phyloP scores from a whole-genome alignment of 768 basidiomycete genomes.

The Leccinum imitatum region DNA sequence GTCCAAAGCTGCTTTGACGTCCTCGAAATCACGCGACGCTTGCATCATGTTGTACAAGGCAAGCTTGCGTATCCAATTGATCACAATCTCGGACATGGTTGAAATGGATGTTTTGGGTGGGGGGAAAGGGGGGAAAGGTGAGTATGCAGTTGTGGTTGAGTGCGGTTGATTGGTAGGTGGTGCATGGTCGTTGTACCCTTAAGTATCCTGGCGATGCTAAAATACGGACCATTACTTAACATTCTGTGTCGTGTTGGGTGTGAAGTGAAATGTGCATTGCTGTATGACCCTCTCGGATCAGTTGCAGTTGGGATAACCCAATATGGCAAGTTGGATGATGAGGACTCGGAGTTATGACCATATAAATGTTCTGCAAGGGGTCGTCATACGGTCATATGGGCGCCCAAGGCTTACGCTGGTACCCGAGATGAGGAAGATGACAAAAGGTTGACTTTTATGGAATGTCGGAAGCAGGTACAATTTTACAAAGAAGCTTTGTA shows the following conservation, averaged over 20 bases:
- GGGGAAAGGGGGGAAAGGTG: background rate
- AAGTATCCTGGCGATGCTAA: background rate
- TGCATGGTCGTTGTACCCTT: background rate
- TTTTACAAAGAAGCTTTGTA: no score
- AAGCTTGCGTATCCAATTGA: conserved; percentile 4
- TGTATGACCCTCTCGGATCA: no score
- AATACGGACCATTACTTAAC: no score
- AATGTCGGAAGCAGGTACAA: no score
- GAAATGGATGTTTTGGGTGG: conserved; percentile 9
- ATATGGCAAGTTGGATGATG: conserved; percentile 10
- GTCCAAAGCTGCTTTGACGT: conserved; percentile 18
- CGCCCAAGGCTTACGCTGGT: background rate
- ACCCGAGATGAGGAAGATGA: conserved; percentile 8
- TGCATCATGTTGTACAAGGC: conserved; percentile 20
- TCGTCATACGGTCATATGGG: no score
- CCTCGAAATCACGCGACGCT: conserved; percentile 22
- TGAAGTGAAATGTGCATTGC: no score
- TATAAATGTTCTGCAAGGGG: no score
- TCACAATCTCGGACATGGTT: background rate
- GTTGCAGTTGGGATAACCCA: no score
- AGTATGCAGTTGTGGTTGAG: background rate
- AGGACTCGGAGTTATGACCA: background rate
- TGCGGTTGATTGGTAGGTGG: background rate
- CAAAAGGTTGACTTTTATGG: background rate
- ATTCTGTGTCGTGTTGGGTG: background rate